Conservation (phyloP, 208 protist genomes). For the Blastocrithidia nonstop region DNA sequence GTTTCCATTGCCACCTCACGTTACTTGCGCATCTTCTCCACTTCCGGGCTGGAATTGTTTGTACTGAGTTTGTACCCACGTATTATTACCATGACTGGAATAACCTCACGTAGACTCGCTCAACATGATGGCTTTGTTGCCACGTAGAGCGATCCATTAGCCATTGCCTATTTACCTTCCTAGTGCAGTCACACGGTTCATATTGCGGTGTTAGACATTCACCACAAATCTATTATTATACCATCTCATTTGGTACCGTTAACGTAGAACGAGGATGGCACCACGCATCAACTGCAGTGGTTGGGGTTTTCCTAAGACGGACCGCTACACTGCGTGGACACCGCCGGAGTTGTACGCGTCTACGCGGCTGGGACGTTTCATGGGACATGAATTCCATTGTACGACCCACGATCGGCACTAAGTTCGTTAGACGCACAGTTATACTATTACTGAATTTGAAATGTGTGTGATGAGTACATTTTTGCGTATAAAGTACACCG, state of each 20-base stretch:
- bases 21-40: conserved; percentile 70
- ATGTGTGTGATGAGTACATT: too few relatives aligned
- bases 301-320: conserved; percentile 79
- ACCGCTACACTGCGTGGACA: conserved; percentile 63
- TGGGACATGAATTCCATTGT: conserved; percentile 67
- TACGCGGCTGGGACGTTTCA: conserved; percentile 59
- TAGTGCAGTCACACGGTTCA: conserved; percentile 32
- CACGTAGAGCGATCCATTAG: conserved; percentile 62
- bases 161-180: conserved; percentile 30
- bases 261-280: conserved; percentile 24
- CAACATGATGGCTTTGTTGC: conserved; percentile 17
- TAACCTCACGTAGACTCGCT: conserved; percentile 46
- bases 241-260: conserved; percentile 37
- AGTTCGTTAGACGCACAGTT: conserved; percentile 12
- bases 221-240: conserved; percentile 19
- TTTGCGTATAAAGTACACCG: too few relatives aligned
- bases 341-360: conserved; percentile 69
- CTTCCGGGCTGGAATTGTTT: conserved; percentile 67
- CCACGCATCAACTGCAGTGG: conserved; percentile 68
- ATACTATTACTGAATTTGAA: conserved; percentile 37
- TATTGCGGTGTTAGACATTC: conserved; percentile 58
- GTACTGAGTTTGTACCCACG: conserved; percentile 62
- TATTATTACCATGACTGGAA: conserved; percentile 73
- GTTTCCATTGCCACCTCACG: conserved; percentile 58
- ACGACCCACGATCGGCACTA: conserved; percentile 43